Conservation (phyloP, 345 rosid genomes). For the Carallia brachiata region DNA sequence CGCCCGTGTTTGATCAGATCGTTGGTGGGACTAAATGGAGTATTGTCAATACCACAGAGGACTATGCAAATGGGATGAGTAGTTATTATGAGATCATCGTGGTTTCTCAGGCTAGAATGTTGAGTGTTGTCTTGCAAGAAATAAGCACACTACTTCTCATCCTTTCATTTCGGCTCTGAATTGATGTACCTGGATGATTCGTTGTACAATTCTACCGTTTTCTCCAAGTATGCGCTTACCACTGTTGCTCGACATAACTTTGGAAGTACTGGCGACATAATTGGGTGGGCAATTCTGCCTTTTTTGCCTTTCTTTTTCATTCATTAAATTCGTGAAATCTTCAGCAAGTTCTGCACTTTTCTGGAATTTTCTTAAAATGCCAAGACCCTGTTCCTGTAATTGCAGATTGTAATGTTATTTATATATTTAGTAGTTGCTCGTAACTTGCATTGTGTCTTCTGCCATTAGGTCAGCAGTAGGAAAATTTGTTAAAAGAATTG, state of each 20-base stretch:
- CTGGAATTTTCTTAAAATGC: too few relatives aligned
- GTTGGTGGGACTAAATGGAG: constrained; percentile 79
- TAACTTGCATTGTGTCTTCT: too few relatives aligned
- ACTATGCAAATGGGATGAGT: constrained; percentile 59
- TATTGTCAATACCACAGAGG: constrained; percentile 70
- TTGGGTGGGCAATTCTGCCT: constrained; percentile 44
- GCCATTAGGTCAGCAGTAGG: neutral
- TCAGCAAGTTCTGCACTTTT: neutral
- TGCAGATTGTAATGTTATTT: too few relatives aligned
- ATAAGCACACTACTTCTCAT: constrained; percentile 44
- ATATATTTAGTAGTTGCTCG: too few relatives aligned
- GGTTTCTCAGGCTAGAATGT: constrained; percentile 36
- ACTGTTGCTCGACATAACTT: constrained; percentile 59
- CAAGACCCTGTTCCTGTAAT: too few relatives aligned
- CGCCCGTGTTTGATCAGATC: constrained; percentile 88
- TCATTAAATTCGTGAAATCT: neutral
- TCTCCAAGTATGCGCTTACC: constrained; percentile 46
- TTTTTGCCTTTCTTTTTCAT: neutral
- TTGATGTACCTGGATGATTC: constrained; percentile 55
- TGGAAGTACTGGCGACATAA: constrained; percentile 40
- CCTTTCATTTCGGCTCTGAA: constrained; percentile 79
- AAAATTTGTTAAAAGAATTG: neutral
- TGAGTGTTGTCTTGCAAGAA: constrained; percentile 83
- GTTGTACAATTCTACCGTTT: constrained; percentile 63
- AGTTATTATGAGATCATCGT: constrained; percentile 70